These are phyloP conservation scores for Pecoramyces ruminantium DNA, from an alignment of 192 early-diverging fungal genomes.

Conservation along the genomic window DNA sequence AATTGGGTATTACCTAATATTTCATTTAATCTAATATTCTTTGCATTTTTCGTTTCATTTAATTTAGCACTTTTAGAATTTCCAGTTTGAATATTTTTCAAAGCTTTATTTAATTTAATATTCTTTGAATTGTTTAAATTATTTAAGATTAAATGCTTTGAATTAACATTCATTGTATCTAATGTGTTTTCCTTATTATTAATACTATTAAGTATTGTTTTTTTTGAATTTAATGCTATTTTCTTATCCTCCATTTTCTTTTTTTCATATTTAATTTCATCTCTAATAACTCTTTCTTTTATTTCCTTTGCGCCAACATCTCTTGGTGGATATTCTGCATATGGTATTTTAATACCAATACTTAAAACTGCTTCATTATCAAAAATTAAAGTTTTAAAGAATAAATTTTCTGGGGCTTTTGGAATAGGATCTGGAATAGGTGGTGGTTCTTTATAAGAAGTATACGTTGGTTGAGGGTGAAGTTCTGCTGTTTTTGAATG, in stretches of 20 bases:
- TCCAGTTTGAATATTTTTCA: no score
- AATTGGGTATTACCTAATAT: no score
- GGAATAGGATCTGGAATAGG: background rate
- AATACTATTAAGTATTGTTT: no score
- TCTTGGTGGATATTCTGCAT: background rate
- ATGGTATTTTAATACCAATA: background rate
- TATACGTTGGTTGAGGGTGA: background rate
- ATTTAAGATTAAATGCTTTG: no score
- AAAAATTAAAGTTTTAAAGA: background rate
- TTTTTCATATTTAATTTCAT: background rate
- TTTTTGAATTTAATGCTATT: no score
- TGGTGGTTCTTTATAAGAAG: background rate
- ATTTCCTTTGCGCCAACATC: background rate
- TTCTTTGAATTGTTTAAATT: no score
- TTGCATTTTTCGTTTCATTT: no score
- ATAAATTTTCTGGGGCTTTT: background rate
- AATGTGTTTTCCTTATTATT: no score
- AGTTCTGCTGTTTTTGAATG: background rate
- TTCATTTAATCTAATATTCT: no score
- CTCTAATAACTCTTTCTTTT: background rate
- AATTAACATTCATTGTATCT: no score
- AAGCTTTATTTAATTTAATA: no score
- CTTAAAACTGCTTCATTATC: background rate
- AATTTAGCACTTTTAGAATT: no score
- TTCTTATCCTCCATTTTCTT: background rate